Conservation (phyloP, 2,329 filamentous ascomycete species). For the Monosporascus sp. region DNA sequence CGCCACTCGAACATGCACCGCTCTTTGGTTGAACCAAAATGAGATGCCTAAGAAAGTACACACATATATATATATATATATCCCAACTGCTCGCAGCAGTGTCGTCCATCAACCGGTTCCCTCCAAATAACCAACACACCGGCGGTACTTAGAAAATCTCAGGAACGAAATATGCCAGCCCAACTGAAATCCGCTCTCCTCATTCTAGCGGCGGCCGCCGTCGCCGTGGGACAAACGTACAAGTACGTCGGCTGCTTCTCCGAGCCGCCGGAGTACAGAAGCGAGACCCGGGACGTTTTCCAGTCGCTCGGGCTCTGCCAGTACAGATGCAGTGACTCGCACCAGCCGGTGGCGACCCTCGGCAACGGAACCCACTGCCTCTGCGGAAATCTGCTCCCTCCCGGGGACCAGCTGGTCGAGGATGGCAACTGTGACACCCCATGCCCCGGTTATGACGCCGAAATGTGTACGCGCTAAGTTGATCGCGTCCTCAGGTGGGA, state of each 20-base stretch:
- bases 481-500: neutral
- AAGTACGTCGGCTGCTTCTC: constrained; percentile 12
- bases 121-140: too few relatives aligned
- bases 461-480: constrained; percentile 7
- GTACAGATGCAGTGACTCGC: neutral
- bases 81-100: too few relatives aligned
- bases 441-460: constrained; percentile 6
- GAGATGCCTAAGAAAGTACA: too few relatives aligned
- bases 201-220: neutral
- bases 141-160: too few relatives aligned
- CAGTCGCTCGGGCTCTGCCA: constrained; percentile 10
- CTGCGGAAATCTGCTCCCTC: constrained; percentile 9
- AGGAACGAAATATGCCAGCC: constrained; percentile 1
- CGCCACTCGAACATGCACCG: too few relatives aligned
- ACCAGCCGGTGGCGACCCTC: constrained; percentile 5
- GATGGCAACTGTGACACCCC: constrained; percentile 9
- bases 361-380: constrained; percentile 15
- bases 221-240: neutral
- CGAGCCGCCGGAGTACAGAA: neutral
- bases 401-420: constrained; percentile 1
- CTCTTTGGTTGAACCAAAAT: too few relatives aligned
- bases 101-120: too few relatives aligned
- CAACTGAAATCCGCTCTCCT: neutral
- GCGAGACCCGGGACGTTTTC: constrained; percentile 3
- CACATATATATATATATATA: too few relatives aligned